These are phyloP conservation scores for Cercospora janseana DNA, from an alignment of 2,329 filamentous ascomycete species.

Conservation along the genomic window DNA sequence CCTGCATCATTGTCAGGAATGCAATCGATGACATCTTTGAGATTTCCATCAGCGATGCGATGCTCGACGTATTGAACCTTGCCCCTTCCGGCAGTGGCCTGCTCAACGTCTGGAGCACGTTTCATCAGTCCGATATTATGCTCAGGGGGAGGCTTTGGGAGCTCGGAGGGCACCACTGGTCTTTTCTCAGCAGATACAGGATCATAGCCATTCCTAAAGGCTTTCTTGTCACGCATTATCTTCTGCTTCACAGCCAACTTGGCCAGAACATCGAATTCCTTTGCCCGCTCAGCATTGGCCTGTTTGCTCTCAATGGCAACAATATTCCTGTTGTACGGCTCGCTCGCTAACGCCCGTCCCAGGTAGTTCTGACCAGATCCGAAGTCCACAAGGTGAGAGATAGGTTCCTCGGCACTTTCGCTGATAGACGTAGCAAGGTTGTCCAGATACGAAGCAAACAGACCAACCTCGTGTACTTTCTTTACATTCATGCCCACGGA, in stretches of 20 bases:
- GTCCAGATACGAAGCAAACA: constrained; percentile 84
- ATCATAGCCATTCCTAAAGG: constrained; percentile 55
- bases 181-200: constrained; percentile 7
- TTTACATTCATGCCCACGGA: constrained; percentile 93
- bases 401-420: constrained; percentile 47
- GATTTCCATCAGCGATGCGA: constrained; percentile 68
- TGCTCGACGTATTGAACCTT: constrained; percentile 77
- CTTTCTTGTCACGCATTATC: constrained; percentile 79
- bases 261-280: constrained; percentile 77
- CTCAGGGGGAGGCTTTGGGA: constrained; percentile 28
- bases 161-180: constrained; percentile 19
- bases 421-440: constrained; percentile 58
- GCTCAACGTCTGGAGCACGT: constrained; percentile 22
- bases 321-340: constrained; percentile 81
- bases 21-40: constrained; percentile 64
- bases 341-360: constrained; percentile 77
- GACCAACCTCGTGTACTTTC: constrained; percentile 88
- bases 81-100: constrained; percentile 51
- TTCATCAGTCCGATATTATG: constrained; percentile 11
- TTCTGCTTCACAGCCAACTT: constrained; percentile 71
- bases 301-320: constrained; percentile 87
- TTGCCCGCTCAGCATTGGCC: constrained; percentile 82
- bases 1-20: constrained; percentile 20
- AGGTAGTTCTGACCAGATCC: constrained; percentile 97
- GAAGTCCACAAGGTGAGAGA: constrained; percentile 92